These are phyloP conservation scores for Nannizzia gypsea DNA, from an alignment of 2,329 filamentous ascomycete genomes.

Conservation along the genomic window DNA sequence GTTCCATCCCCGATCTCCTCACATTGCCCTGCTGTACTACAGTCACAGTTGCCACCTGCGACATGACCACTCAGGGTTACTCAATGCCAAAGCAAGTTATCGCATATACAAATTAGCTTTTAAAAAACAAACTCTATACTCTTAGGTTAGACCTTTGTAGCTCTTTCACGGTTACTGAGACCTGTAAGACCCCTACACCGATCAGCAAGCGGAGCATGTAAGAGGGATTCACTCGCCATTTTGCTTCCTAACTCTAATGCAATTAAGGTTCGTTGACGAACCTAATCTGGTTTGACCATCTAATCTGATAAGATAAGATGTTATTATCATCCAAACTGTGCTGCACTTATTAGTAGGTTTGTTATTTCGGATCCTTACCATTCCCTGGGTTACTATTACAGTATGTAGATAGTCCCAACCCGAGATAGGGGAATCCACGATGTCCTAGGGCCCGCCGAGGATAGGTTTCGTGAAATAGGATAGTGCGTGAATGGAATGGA, in stretches of 20 bases:
- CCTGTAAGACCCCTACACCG: not conserved
- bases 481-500: too few relatives aligned
- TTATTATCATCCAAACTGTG: not conserved
- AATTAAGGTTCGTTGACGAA: too few relatives aligned
- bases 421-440: too few relatives aligned
- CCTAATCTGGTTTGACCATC: not conserved
- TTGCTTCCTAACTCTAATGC: too few relatives aligned
- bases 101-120: not conserved
- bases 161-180: not conserved
- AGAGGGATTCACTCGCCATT: too few relatives aligned
- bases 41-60: not conserved
- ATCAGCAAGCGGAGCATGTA: too few relatives aligned
- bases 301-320: conserved; percentile 4
- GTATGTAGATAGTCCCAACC: too few relatives aligned
- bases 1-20: not conserved
- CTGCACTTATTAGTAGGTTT: too few relatives aligned
- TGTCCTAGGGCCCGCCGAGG: too few relatives aligned
- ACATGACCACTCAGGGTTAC: not conserved
- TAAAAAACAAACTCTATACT: not conserved
- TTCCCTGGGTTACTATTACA: too few relatives aligned
- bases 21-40: not conserved
- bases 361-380: too few relatives aligned
- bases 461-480: too few relatives aligned
- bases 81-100: not conserved
- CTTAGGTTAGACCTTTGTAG: not conserved